phyloP scores from a whole-genome alignment of 306 rosid genomes.

The Inga leiocalycina region DNA sequence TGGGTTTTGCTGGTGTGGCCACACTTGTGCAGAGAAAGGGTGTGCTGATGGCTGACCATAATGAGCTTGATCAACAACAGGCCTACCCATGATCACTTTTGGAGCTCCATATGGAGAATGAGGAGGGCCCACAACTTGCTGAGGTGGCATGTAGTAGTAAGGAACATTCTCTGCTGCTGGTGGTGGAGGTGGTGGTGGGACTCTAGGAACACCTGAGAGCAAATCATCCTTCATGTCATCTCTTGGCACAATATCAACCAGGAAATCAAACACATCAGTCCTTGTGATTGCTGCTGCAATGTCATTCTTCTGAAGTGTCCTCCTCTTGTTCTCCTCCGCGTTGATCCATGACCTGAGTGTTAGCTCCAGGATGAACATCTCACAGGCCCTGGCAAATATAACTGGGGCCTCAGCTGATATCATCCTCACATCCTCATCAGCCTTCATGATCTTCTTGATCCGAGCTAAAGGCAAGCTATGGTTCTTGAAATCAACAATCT shows the following conservation, averaged over 20 bases:
- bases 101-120: slow-evolving; percentile 40
- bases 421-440: slow-evolving; percentile 60
- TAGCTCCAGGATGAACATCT: slow-evolving; percentile 69
- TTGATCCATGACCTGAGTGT: slow-evolving; percentile 63
- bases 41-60: slow-evolving; percentile 39
- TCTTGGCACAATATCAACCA: slow-evolving; percentile 58
- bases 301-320: slow-evolving; percentile 59
- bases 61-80: slow-evolving; percentile 41
- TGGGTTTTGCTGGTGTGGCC: slow-evolving; percentile 49
- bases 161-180: slow-evolving; percentile 47
- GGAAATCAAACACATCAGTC: slow-evolving; percentile 66
- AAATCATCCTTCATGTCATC: slow-evolving; percentile 53
- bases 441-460: slow-evolving; percentile 75
- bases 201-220: slow-evolving; percentile 43
- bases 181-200: neutral
- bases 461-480: slow-evolving; percentile 59
- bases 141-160: slow-evolving; percentile 52
- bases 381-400: slow-evolving; percentile 68
- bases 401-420: slow-evolving; percentile 67
- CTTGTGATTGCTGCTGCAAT: slow-evolving; percentile 58
- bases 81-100: slow-evolving; percentile 49
- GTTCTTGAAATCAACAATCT: slow-evolving; percentile 42
- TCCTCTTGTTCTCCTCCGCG: slow-evolving; percentile 57
- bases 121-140: slow-evolving; percentile 30
- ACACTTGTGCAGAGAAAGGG: slow-evolving; percentile 35